Conservation (phyloP, 2,329 filamentous ascomycete species). For the Ceratocystis albifundus region DNA sequence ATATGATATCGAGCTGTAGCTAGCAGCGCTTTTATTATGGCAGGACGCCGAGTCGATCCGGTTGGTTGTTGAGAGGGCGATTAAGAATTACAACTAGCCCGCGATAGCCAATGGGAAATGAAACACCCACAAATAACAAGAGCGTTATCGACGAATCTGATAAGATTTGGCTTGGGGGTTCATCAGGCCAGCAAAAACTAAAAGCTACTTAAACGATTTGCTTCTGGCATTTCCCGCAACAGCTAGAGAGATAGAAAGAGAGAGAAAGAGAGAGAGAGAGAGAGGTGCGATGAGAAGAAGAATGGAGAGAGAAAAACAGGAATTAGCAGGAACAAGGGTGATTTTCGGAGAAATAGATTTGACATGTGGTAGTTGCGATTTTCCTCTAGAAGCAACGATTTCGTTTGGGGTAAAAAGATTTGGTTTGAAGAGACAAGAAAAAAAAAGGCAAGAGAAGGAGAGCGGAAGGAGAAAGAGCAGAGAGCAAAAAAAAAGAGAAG, state of each 20-base stretch:
- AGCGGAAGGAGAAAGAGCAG: not conserved
- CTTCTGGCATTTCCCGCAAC: no score
- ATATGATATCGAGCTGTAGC: not conserved
- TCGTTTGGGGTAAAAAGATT: not conserved
- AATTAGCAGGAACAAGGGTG: slow-evolving; percentile 6
- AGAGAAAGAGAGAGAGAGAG: not conserved
- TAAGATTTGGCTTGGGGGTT: not conserved
- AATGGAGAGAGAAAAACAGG: not conserved
- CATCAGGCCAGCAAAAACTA: not conserved
- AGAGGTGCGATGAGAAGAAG: not conserved
- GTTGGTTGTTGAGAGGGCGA: not conserved
- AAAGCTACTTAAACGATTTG: no score
- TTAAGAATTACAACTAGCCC: not conserved
- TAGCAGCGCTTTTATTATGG: not conserved
- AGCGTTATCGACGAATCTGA: not conserved
- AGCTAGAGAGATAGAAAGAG: not conserved
- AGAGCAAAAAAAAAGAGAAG: not conserved
- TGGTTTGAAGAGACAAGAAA: not conserved
- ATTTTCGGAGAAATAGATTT: slow-evolving; percentile 13
- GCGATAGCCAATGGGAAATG: not conserved
- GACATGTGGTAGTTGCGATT: slow-evolving; percentile 8
- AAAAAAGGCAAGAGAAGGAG: not conserved
- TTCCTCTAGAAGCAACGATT: not conserved
- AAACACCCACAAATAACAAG: not conserved
- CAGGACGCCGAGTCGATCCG: not conserved